Percentiles rank a stretch among this genome's conserved stretches.
These are phyloP conservation scores for Haplosporangium gracile DNA, from an alignment of 192 early-diverging fungal species.

Conservation along the genomic window DNA sequence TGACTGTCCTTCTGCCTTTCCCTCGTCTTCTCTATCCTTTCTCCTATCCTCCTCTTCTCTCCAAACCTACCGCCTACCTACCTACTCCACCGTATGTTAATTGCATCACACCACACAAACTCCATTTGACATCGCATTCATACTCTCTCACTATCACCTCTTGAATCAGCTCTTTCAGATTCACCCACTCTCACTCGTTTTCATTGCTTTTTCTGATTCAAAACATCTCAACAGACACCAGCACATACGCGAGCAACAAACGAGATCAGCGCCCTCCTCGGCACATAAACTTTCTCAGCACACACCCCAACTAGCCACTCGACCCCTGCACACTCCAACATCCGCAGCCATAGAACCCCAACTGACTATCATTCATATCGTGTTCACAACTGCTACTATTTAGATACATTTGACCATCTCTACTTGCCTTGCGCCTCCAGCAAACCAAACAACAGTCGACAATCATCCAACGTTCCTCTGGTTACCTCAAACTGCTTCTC, in stretches of 20 bases:
- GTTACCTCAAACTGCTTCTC: not conserved
- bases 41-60: not conserved
- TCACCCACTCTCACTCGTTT: not conserved
- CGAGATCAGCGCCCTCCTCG: not conserved
- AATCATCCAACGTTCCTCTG: not conserved
- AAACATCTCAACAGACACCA: not conserved
- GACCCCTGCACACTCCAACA: not conserved
- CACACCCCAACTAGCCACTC: not conserved
- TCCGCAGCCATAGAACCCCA: not conserved
- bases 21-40: not conserved
- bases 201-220: slow-evolving; percentile 1
- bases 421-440: not conserved
- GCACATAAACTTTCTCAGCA: not conserved
- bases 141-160: too few relatives aligned
- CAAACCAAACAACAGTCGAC: not conserved
- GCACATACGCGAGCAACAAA: not conserved
- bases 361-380: not conserved
- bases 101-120: not conserved
- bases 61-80: not conserved
- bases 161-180: too few relatives aligned
- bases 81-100: not conserved
- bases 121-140: too few relatives aligned
- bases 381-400: not conserved
- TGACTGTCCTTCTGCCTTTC: not conserved
- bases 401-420: not conserved